Evolutionary conservation across 1,284 basidiomycete genomes (phyloP).

Genomic region (Xanthoconium separans): DNA sequence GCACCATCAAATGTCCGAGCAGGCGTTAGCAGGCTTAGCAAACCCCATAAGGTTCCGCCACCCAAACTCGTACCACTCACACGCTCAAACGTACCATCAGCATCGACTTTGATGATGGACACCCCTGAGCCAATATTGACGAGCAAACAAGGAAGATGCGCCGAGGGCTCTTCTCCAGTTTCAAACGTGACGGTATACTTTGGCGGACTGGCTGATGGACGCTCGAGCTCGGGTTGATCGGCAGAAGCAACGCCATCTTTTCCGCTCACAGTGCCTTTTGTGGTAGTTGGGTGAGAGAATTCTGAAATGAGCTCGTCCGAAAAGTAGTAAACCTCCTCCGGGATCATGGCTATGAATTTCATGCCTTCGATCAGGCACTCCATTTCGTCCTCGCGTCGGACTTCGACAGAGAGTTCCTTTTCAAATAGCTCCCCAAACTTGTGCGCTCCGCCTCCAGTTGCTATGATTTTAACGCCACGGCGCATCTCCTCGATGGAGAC

Average conservation of each 20-base stretch:
- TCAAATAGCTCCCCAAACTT: slow-evolving; percentile 87
- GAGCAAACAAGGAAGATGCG: slow-evolving; percentile 93
- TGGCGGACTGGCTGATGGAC: slow-evolving; percentile 92
- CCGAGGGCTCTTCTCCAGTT: slow-evolving; percentile 56
- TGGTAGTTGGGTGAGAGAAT: slow-evolving; percentile 63
- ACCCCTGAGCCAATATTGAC: slow-evolving; percentile 99
- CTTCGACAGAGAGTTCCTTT: slow-evolving; percentile 78
- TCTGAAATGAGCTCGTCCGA: slow-evolving; percentile 95
- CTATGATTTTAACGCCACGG: slow-evolving; percentile 93
- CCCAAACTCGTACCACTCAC: slow-evolving; percentile 97
- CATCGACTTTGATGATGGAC: slow-evolving; percentile 96
- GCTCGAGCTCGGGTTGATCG: slow-evolving; percentile 53
- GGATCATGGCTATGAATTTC: slow-evolving; percentile 95
- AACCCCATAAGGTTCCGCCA: slow-evolving; percentile 99
- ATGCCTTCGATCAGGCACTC: slow-evolving; percentile 96
- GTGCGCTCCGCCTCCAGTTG: slow-evolving; percentile 97
- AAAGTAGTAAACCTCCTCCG: slow-evolving; percentile 98
- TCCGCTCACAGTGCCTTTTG: slow-evolving; percentile 16
- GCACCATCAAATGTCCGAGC: slow-evolving; percentile 95
- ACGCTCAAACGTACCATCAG: slow-evolving; percentile 93
- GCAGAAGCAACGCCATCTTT: slow-evolving; percentile 7
- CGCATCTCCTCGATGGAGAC: slow-evolving; percentile 93
- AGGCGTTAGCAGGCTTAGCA: slow-evolving; percentile 91
- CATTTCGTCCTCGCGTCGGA: slow-evolving; percentile 96
- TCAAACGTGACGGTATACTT: slow-evolving; percentile 89